These are phyloP conservation scores for Xanthoconium purpureum DNA, from an alignment of 768 basidiomycete genomes.

Conservation along the genomic window DNA sequence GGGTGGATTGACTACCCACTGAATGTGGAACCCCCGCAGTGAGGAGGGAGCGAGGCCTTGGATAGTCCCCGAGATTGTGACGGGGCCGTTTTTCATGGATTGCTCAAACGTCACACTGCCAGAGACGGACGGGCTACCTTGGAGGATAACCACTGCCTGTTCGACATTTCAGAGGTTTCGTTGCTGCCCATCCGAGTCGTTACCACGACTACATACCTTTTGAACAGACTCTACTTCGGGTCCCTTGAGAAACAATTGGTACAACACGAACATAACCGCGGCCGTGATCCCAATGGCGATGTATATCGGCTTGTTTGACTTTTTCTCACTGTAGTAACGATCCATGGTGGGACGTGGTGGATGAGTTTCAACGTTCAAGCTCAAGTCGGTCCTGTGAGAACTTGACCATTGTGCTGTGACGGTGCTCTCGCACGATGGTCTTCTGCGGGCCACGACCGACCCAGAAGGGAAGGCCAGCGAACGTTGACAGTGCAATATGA, in stretches of 20 bases:
- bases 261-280: slow-evolving; percentile 17
- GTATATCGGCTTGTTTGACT: slow-evolving; percentile 20
- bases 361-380: background rate
- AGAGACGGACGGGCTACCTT: slow-evolving; percentile 54
- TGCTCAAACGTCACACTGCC: slow-evolving; percentile 72
- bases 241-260: slow-evolving; percentile 18
- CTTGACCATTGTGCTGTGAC: background rate
- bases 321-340: slow-evolving; percentile 16
- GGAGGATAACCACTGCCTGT: slow-evolving; percentile 60
- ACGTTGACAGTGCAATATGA: too few relatives aligned
- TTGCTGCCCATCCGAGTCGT: background rate
- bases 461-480: too few relatives aligned
- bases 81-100: slow-evolving; percentile 43
- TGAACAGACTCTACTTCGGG: slow-evolving; percentile 17
- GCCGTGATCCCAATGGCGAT: slow-evolving; percentile 13
- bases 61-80: slow-evolving; percentile 62
- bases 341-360: slow-evolving; percentile 18
- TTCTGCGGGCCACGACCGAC: too few relatives aligned
- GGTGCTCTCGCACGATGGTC: background rate
- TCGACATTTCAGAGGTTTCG: background rate
- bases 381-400: background rate
- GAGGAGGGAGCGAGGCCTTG: slow-evolving; percentile 55
- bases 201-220: slow-evolving; percentile 16
- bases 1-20: slow-evolving; percentile 44
- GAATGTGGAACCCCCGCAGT: slow-evolving; percentile 75